Base-by-base conservation (phyloP, 805 yeast species). In the Starmerella ratchasimensis region DNA sequence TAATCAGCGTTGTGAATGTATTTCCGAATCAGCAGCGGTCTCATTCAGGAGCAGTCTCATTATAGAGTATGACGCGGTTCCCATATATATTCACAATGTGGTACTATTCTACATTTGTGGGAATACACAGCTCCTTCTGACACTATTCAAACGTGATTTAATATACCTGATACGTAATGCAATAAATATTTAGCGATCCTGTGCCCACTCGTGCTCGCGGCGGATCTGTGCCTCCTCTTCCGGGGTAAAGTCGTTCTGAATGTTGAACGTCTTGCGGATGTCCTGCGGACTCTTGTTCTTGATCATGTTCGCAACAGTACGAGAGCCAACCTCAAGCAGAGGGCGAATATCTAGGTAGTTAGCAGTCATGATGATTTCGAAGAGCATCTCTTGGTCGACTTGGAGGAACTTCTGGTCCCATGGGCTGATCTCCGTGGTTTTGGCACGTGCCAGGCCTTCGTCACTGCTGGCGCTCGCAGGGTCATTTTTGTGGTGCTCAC, bases 351-450 rank as follows among this genome's bases (percentile, higher is more conserved):
- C 69, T 39, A 65, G 56, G 49, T 64, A 65, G 47, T 65, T 65
- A 24, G 70, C 69, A 16, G 68, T 62, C 51, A 65, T 51, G 39
- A 65, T 65, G 48, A 65, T 65, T 51, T 65, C 69, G 47, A 64
- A 65, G 38, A 65, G 58, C 64, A 65, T 61, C 43, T 65, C 68
- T 55, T 65, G 97, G 60, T 88, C 97, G 27, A 88, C 95, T 55
- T 81, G 80, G 51, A 88, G 69, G 58, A 86, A 88, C 58, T 80
- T 82, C 58, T 81, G 80, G 61, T 88, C 97, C 97, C 97, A 88
- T 33, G 84, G 84, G 44, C 80, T 88, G 36, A 88, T 83, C 3
- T 94, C 95, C 2, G 84, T 83, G n/a, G 88, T 69, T 55, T 80
- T 81, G 36, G 59, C 57, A 49, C 82, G 93, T 37, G 79, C 86